Base-by-base conservation (phyloP, 805 yeast genomes). In the Saturnispora ahearnii region DNA sequence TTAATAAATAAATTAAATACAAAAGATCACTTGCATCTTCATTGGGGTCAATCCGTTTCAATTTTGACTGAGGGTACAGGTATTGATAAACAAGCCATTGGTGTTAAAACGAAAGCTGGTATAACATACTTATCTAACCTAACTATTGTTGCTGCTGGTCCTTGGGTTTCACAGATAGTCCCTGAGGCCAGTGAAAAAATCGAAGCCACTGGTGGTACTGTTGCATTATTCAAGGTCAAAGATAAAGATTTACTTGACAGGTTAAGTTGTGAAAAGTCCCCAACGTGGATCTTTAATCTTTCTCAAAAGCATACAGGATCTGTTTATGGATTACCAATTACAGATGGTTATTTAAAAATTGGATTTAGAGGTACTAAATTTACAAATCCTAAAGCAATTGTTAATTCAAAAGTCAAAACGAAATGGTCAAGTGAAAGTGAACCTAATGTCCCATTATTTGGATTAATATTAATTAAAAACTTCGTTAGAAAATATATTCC, bases 131-230 rank as follows among this genome's bases (percentile, higher is more conserved):
- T 37, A n/a, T 55, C 64, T 10, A 54, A 51, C 8, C 50, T 60
- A 18, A 55, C 55, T 2, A 55, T 64, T 38, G 51, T 60, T 11
- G 55, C 59, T 30, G 55, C 60, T 41, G 68, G 68, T 15, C 61
- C 66, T 10, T 64, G 67, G 67, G 47, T 55, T 1, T 49, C 59
- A 13, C 56, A 56, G 41, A 45, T 63, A 8, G 56, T 62, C 13
- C 69, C 70, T 7, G 67, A 61, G 44, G 60, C 62, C 5, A 36
- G 45, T 36, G 59, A 56, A 38, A 61, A 52, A 21, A 53, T 58
- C 15, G 66, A 64, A 46, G 68, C 64, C 7, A 60, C 64, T 6
- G 61, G 60, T n/a, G 69, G 64, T 13, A 61, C 66, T 31, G 63
- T 66, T 15, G 60, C 59, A 5, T 41, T 61, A 30, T 57, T 63